These are phyloP conservation scores for Geotrichum macrosporum DNA, from an alignment of 1,139 yeast species.

Conservation along the genomic window DNA sequence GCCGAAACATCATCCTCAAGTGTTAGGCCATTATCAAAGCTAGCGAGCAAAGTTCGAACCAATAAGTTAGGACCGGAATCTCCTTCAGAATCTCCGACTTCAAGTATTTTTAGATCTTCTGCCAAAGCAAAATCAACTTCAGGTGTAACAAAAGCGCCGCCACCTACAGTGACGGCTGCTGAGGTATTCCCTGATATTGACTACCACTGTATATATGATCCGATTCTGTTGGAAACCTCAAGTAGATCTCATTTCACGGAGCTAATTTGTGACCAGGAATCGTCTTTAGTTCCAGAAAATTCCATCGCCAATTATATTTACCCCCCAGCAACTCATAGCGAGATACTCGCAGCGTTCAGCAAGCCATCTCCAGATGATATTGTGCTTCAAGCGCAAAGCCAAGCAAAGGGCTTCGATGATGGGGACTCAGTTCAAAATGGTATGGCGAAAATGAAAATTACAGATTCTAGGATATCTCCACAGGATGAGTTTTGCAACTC, in stretches of 20 bases:
- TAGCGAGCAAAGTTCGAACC: constrained; percentile 9
- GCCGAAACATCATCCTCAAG: background rate
- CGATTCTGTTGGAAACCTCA: background rate
- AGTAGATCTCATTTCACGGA: background rate
- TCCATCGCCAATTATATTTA: constrained; percentile 5
- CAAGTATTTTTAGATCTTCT: background rate
- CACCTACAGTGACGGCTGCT: constrained; percentile 8
- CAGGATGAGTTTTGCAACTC: constrained; percentile 7
- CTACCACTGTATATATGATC: constrained; percentile 6
- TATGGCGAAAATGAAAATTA: constrained; percentile 9
- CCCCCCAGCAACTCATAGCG: constrained; percentile 5
- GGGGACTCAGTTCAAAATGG: constrained; percentile 9
- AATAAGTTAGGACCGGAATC: background rate
- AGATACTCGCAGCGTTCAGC: constrained; percentile 45
- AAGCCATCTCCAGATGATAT: constrained; percentile 83
- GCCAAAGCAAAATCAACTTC: background rate
- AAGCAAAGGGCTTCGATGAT: constrained; percentile 21
- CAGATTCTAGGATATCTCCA: background rate
- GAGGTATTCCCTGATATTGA: constrained; percentile 18
- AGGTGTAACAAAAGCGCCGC: constrained; percentile 2
- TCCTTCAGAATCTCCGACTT: background rate
- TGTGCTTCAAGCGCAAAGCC: constrained; percentile 56
- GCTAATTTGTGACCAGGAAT: background rate
- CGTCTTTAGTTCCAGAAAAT: background rate
- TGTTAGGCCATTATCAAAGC: constrained; percentile 7